These are phyloP conservation scores for Oryza coarctata DNA, from an alignment of 176 grass and related monocot genomes.

Conservation along the genomic window DNA sequence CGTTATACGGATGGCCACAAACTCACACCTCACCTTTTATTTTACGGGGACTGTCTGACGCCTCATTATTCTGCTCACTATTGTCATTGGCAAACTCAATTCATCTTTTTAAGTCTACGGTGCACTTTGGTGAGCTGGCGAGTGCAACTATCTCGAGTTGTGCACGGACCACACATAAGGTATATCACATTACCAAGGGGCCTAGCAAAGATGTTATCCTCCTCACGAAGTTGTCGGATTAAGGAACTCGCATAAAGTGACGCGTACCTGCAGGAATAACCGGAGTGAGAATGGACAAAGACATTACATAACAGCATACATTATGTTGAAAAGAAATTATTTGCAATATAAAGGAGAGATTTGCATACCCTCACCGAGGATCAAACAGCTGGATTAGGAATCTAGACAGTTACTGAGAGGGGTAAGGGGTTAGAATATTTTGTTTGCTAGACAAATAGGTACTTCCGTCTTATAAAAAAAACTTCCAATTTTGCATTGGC, in stretches of 20 bases:
- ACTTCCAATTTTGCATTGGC: too few species aligned
- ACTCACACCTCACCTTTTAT: not conserved
- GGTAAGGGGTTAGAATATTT: too few species aligned
- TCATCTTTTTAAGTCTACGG: slow-evolving; percentile 45
- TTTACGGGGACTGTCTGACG: not conserved
- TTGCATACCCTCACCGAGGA: too few species aligned
- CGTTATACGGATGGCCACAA: not conserved
- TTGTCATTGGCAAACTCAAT: not conserved
- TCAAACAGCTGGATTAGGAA: too few species aligned
- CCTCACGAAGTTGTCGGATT: slow-evolving; percentile 69
- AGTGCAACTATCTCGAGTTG: slow-evolving; percentile 56
- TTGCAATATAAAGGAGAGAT: too few species aligned
- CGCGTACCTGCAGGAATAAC: slow-evolving; percentile 54
- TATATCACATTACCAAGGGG: slow-evolving; percentile 93
- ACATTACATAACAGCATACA: too few species aligned
- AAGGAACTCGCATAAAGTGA: slow-evolving; percentile 66
- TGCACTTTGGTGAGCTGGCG: slow-evolving; percentile 68
- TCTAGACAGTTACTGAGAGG: too few species aligned
- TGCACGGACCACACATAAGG: slow-evolving; percentile 91
- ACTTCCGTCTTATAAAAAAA: too few species aligned
- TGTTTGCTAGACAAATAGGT: too few species aligned
- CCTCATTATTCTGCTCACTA: not conserved
- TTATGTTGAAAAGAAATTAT: too few species aligned
- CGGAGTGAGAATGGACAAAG: too few species aligned
- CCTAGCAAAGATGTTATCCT: slow-evolving; percentile 73